Evolutionary conservation across 2,329 filamentous ascomycete genomes (phyloP), one percentile per base, ranked within the genome.

Genomic region (Torrubiella hemipterigena): DNA sequence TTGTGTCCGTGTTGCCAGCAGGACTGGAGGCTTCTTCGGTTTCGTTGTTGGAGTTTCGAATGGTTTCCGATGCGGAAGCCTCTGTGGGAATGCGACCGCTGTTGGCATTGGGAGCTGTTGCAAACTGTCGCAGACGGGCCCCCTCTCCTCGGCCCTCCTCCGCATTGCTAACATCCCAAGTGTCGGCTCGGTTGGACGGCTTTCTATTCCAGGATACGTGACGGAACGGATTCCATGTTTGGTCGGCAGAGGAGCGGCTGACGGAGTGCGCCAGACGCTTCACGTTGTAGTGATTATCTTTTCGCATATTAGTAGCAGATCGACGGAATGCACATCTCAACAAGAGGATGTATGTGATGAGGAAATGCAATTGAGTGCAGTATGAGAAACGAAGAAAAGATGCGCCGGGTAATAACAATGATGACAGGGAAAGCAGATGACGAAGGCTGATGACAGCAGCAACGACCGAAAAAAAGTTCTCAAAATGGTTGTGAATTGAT

Each of bases 261-360:
- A 63, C 43, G 15, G 39, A 50, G 36, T 61, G 59, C 36, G 65
- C 65, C 35, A 53, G 48, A 36, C 56, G 54, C 51, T 60, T 67
- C 38, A 61, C 56, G 31, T 49, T 51, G 42, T 54, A 61, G 25
- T 54, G 48, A 40, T 68, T 67, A 54, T 65, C 64, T 67, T 48
- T 27, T n/a, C n/a, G n/a, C n/a, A n/a, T 37, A 45, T 37, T n/a
- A n/a, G n/a, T n/a, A n/a, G n/a, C n/a, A n/a, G n/a, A n/a, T n/a
- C n/a, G 30, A 34, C 29, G 27, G 43, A 27, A 17, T 13, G 12
- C 10, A 36, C 8, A 31, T 16, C 29, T 43, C 34, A 42, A 34
- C 16, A 17, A 17, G 30, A 32, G 26, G 14, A 27, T 31, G 16
- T 14, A 13, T 28, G 13, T n/a, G n/a, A n/a, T n/a, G n/a, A n/a